Evolutionary conservation across 2,329 filamentous ascomycete species (phyloP).

Genomic region (Chaetothyriales sp.): DNA sequence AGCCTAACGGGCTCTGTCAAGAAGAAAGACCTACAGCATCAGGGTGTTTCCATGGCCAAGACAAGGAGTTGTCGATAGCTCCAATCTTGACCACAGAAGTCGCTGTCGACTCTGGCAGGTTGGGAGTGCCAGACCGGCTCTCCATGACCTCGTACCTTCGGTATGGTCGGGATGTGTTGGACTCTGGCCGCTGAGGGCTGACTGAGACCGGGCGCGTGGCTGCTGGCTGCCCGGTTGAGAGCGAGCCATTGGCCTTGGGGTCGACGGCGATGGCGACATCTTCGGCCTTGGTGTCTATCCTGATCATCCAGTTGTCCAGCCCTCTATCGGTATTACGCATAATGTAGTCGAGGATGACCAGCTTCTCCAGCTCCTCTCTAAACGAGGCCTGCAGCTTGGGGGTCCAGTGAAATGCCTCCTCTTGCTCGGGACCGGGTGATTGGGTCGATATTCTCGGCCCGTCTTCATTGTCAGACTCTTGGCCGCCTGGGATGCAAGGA

Average conservation of each 20-base stretch:
- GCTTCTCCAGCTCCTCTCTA: constrained; percentile 84
- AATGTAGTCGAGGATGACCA: constrained; percentile 95
- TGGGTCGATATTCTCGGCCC: constrained; percentile 34
- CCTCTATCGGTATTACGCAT: constrained; percentile 98
- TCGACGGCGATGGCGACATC: constrained; percentile 74
- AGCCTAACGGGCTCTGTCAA: background rate
- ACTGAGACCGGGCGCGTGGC: constrained; percentile 49
- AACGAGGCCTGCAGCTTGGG: constrained; percentile 79
- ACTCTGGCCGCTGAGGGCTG: constrained; percentile 26
- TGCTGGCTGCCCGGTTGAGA: constrained; percentile 35
- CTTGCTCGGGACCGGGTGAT: constrained; percentile 26
- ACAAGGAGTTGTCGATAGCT: constrained; percentile 93
- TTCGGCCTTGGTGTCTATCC: constrained; percentile 72
- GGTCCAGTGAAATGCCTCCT: constrained; percentile 63
- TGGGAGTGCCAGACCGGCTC: constrained; percentile 40
- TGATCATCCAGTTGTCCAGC: constrained; percentile 98
- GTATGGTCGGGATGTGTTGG: constrained; percentile 42
- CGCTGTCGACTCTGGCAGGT: constrained; percentile 30
- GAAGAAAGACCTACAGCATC: constrained; percentile 49
- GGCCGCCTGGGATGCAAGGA: constrained; percentile 58
- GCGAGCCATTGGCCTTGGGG: constrained; percentile 44
- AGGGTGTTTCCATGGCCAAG: constrained; percentile 98
- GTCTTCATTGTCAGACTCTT: constrained; percentile 46
- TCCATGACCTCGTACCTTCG: constrained; percentile 70
- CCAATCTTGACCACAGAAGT: constrained; percentile 57